Evolutionary conservation across 192 early-diverging fungal genomes (phyloP), one percentile per base, ranked within the genome.

Genomic region (Coemansia sp.): DNA sequence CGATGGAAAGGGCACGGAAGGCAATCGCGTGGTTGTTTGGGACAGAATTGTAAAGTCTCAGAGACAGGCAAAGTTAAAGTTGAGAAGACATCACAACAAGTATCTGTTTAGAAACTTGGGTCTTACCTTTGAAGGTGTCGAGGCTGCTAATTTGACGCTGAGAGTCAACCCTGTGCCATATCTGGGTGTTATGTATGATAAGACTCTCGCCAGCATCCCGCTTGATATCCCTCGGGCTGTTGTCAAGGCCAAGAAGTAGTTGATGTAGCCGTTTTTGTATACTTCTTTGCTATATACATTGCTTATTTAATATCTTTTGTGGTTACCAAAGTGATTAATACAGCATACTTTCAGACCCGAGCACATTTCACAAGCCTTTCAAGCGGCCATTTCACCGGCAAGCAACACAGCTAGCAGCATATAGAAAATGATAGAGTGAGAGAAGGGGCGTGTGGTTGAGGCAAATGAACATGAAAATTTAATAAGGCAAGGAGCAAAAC

Each of bases 61-160:
- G 46, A 58, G 62, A 5, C 65, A 69, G 57, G 65, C 72, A 1
- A 76, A 60, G 58, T 32, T 76, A 26, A 46, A 62, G 18, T 26
- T 76, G 43, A 52, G 67, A 18, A 64, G 57, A 54, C 66, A 76
- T 34, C 72, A 76, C 33, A 76, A 76, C 53, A 76, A 76, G 61
- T 76, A 76, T 35, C 32, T 51, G 38, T 32, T 76, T 15, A 60
- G 72, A 17, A 69, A 76, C 58, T 60, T 56, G 44, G 61, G 40
- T 5, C 47, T 52, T 44, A 65, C 60, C 1, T 69, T 76, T 43
- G 50, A 66, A 23, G 67, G 55, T 14, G 54, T 69, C 3, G 51
- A 58, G 40, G 52, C 33, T 1, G 72, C 72, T 14, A 76, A 76
- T 45, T 49, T 76, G 19, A 76, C 72, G 6, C 33, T 76, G 30